Evolutionary conservation across 2,329 filamentous ascomycete species (phyloP), one percentile per base, ranked within the genome.

Genomic region (Arthrobotrys pseudoclavata): DNA sequence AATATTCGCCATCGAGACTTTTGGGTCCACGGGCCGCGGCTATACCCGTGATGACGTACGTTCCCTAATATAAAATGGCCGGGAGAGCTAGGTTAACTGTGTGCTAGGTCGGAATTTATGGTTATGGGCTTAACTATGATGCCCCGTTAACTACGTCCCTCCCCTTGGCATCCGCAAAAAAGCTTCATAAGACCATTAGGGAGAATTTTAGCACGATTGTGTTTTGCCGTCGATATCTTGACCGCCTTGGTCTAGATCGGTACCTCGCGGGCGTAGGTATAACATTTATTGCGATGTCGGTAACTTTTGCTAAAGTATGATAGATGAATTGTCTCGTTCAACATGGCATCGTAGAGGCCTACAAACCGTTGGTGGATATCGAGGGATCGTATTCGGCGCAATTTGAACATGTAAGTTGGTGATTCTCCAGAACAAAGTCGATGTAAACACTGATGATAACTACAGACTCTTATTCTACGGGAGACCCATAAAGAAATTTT

Each of bases 121-220:
- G 97, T 84, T 98, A 97, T 82, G 93, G 91, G 83, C 84, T 86
- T 34, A 91, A 96, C 83, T n/a, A 72, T 9, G 53, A 78, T 42
- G 66, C 91, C 90, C 5, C 89, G 90, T 57, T 89, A 91, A 77
- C 86, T 96, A 77, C 89, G 92, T 63, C 86, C 96, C 63, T 76
- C 15, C 64, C 72, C 3, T 18, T 76, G 3, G 89, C 90, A 47
- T 96, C 93, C 55, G 94, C 94, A 71, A 96, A 94, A 86, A 91
- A 90, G 69, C 87, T 97, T 69, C 87, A 97, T 81, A 96, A 89
- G 81, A 91, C 93, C 31, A 97, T 97, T 84, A 95, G 93, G 85
- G 97, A 97, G 12, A 88, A 97, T 97, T 85, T 97, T 97, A 92
- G 93, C 80, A 97, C 94, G 0, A 85, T 97, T 80, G 93, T 93